These are phyloP conservation scores for Fusarium tricinctum DNA, from an alignment of 2,329 filamentous ascomycete species.

Conservation along the genomic window DNA sequence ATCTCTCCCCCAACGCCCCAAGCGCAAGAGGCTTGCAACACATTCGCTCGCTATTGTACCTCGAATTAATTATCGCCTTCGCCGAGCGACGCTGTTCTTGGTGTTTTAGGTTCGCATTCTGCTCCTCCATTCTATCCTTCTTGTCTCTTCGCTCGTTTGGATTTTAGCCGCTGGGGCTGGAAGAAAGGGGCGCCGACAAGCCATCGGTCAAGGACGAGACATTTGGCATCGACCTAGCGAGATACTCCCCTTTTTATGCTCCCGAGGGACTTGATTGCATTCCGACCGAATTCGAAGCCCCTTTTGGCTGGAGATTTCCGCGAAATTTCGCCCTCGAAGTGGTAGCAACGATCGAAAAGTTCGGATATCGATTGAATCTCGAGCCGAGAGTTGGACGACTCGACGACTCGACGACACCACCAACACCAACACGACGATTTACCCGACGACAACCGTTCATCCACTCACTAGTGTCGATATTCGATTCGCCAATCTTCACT, in stretches of 20 bases:
- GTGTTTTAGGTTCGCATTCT: constrained; percentile 5
- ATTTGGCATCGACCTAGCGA: constrained; percentile 30
- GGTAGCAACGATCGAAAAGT: constrained; percentile 18
- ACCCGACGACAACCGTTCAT: constrained; percentile 7
- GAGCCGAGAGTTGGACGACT: constrained; percentile 19
- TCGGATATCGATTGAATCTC: constrained; percentile 11
- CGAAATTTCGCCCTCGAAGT: constrained; percentile 24
- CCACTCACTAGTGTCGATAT: constrained; percentile 6
- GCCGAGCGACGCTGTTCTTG: constrained; percentile 15
- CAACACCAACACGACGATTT: constrained; percentile 18
- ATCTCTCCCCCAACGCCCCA: constrained; percentile 18
- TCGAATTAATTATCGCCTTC: constrained; percentile 17
- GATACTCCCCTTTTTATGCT: constrained; percentile 19
- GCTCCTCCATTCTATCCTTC: not conserved
- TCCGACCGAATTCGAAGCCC: constrained; percentile 28
- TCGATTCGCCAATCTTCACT: not conserved
- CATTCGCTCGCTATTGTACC: constrained; percentile 39
- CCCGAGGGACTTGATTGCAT: constrained; percentile 38
- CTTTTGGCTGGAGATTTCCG: constrained; percentile 1
- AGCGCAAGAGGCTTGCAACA: constrained; percentile 40
- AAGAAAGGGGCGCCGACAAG: constrained; percentile 38
- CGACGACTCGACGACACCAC: constrained; percentile 23
- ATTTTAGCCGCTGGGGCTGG: constrained; percentile 20
- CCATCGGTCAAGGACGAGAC: constrained; percentile 37
- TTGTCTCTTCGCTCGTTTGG: constrained; percentile 11